Evolutionary conservation across 129 eudicot species (phyloP).

Genomic region (Silybum marianum): DNA sequence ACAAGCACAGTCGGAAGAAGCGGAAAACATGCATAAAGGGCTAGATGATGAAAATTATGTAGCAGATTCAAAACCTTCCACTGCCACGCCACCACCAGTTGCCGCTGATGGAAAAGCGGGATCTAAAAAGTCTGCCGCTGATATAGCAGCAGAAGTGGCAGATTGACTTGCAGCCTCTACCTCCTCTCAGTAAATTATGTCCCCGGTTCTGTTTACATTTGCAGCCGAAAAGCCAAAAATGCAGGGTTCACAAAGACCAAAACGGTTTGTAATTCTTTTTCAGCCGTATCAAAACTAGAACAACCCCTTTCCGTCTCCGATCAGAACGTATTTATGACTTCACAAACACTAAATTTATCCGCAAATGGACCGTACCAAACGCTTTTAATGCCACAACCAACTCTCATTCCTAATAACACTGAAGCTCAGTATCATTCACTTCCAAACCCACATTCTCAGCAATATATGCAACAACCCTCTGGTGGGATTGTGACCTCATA

Average conservation of each 20-base stretch:
- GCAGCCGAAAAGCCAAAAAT: conserved; percentile 80
- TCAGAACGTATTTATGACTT: conserved; percentile 36
- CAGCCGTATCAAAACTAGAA: conserved; percentile 47
- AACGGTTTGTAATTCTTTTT: conserved; percentile 33
- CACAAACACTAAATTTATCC: conserved; percentile 32
- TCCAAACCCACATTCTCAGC: conserved; percentile 52
- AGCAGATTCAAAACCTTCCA: conserved; percentile 44
- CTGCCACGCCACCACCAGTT: conserved; percentile 29
- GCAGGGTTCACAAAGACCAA: conserved; percentile 57
- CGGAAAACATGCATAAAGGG: conserved; percentile 50
- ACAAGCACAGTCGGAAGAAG: conserved; percentile 75
- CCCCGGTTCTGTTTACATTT: conserved; percentile 82
- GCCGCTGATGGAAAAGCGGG: conserved; percentile 32
- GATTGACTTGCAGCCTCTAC: conserved; percentile 89
- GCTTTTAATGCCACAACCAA: conserved; percentile 44
- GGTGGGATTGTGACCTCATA: conserved; percentile 48
- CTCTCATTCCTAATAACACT: conserved; percentile 40
- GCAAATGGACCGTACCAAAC: conserved; percentile 57
- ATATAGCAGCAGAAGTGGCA: conserved; percentile 90
- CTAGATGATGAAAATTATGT: conserved; percentile 67
- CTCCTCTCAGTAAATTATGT: conserved; percentile 88
- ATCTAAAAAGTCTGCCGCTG: conserved; percentile 62
- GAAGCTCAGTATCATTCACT: conserved; percentile 63
- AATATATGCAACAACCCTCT: conserved; percentile 67
- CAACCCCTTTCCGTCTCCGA: conserved; percentile 40